A percentile compares a stretch with the other conserved stretches of the same genome.
These are phyloP conservation scores for Penicillium cosmopolitanum DNA, from an alignment of 495 filamentous ascomycete species.

Conservation along the genomic window DNA sequence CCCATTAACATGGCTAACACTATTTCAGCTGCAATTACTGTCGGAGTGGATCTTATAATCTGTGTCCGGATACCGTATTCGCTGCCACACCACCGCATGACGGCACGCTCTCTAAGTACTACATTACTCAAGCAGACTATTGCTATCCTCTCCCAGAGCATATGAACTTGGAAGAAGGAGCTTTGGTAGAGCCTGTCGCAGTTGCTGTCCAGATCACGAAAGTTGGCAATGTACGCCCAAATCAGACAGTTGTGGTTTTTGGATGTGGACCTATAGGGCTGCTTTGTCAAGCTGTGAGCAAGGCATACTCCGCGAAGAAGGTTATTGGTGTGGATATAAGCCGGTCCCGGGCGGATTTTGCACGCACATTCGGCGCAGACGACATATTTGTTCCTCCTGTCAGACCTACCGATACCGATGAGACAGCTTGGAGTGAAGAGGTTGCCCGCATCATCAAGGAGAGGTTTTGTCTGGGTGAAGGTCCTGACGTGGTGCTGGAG, in stretches of 20 bases:
- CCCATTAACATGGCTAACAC: background rate
- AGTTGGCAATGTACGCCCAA: constrained; percentile 68
- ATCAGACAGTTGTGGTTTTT: constrained; percentile 79
- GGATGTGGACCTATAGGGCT: constrained; percentile 87
- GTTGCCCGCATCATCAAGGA: constrained; percentile 60
- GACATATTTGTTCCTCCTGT: constrained; percentile 62
- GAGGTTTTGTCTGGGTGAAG: constrained; percentile 47
- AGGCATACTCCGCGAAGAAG: constrained; percentile 72
- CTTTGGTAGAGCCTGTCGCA: constrained; percentile 78
- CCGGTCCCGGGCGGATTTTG: constrained; percentile 69
- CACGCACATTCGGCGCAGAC: constrained; percentile 65
- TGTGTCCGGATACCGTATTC: constrained; percentile 70
- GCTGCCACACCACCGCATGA: constrained; percentile 82
- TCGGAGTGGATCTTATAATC: constrained; percentile 45
- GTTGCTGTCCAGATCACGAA: constrained; percentile 80
- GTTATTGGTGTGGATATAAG: constrained; percentile 81
- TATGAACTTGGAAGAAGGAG: constrained; percentile 79
- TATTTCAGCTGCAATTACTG: constrained; percentile 43
- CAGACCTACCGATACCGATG: constrained; percentile 16
- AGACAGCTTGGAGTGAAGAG: constrained; percentile 61
- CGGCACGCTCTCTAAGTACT: constrained; percentile 82
- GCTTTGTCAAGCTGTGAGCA: constrained; percentile 75
- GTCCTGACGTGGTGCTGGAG: constrained; percentile 82
- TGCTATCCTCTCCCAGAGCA: constrained; percentile 76
- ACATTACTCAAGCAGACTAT: constrained; percentile 72